Evolutionary conservation across 1,284 basidiomycete species (phyloP).

Genomic region (Sporisorium reilianum): DNA sequence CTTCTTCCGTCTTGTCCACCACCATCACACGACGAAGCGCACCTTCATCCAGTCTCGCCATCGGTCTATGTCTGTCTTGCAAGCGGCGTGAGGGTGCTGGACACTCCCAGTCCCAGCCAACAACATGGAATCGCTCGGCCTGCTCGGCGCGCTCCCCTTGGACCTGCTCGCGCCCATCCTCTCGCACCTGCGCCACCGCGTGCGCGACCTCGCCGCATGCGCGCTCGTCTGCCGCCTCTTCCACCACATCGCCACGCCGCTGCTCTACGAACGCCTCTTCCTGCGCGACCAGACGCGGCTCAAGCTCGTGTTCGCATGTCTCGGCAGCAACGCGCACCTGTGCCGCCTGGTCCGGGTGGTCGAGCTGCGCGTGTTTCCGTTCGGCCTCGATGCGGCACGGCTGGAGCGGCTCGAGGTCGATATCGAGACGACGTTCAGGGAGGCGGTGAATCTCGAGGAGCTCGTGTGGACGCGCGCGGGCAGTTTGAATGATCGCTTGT

Average conservation of each 20-base stretch:
- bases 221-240: slow-evolving; percentile 48
- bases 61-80: slow-evolving; percentile 2
- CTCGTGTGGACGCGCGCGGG: slow-evolving; percentile 66
- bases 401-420: slow-evolving; percentile 61
- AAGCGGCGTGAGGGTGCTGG: slow-evolving; percentile 17
- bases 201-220: slow-evolving; percentile 57
- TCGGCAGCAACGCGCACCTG: slow-evolving; percentile 42
- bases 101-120: slow-evolving; percentile 8
- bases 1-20: background rate
- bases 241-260: slow-evolving; percentile 44
- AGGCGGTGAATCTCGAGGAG: slow-evolving; percentile 46
- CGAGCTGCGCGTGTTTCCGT: slow-evolving; percentile 65
- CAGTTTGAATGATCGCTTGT: slow-evolving; percentile 59
- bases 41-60: background rate
- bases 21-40: background rate
- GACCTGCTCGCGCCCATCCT: slow-evolving; percentile 59
- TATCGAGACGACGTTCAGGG: slow-evolving; percentile 43
- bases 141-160: slow-evolving; percentile 50
- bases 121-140: too few relatives aligned
- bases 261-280: slow-evolving; percentile 62
- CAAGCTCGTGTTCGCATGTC: slow-evolving; percentile 53
- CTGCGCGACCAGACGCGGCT: slow-evolving; percentile 63
- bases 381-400: slow-evolving; percentile 59
- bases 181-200: slow-evolving; percentile 47
- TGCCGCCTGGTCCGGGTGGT: slow-evolving; percentile 53